These are phyloP conservation scores for Nakazawaea wickerhamii DNA, from an alignment of 805 yeast species.

Conservation along the genomic window DNA sequence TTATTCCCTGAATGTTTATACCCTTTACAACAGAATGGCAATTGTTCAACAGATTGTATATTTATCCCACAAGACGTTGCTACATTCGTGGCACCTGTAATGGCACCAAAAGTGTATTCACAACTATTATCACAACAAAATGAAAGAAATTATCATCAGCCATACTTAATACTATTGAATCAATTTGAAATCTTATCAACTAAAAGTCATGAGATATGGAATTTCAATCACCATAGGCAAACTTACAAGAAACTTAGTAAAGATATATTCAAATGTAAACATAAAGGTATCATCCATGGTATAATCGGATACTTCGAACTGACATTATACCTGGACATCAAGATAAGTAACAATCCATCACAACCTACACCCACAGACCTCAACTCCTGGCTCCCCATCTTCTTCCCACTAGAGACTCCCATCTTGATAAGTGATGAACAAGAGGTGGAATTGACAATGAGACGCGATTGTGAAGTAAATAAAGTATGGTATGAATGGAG, in stretches of 20 bases:
- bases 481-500: constrained; percentile 70
- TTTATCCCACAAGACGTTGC: constrained; percentile 60
- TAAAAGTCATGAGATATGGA: constrained; percentile 51
- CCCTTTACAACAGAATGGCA: constrained; percentile 29
- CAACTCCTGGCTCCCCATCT: constrained; percentile 65
- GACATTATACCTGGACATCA: constrained; percentile 53
- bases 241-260: constrained; percentile 10
- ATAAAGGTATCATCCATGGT: constrained; percentile 62
- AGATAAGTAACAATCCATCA: constrained; percentile 45
- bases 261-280: constrained; percentile 34
- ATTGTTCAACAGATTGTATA: constrained; percentile 43
- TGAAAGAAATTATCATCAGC: constrained; percentile 17
- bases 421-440: constrained; percentile 46
- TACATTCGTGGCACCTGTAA: constrained; percentile 62
- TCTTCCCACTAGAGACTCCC: constrained; percentile 56
- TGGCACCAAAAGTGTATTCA: constrained; percentile 47
- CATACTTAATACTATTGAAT: constrained; percentile 26
- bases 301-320: constrained; percentile 73
- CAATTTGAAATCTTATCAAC: constrained; percentile 38
- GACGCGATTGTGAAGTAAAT: constrained; percentile 33
- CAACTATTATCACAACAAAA: constrained; percentile 18
- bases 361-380: constrained; percentile 34
- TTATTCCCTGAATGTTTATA: constrained; percentile 76
- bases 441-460: constrained; percentile 46
- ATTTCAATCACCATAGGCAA: constrained; percentile 47